These are phyloP conservation scores for Boletus subcaerulescens DNA, from an alignment of 768 basidiomycete genomes.

Conservation along the genomic window DNA sequence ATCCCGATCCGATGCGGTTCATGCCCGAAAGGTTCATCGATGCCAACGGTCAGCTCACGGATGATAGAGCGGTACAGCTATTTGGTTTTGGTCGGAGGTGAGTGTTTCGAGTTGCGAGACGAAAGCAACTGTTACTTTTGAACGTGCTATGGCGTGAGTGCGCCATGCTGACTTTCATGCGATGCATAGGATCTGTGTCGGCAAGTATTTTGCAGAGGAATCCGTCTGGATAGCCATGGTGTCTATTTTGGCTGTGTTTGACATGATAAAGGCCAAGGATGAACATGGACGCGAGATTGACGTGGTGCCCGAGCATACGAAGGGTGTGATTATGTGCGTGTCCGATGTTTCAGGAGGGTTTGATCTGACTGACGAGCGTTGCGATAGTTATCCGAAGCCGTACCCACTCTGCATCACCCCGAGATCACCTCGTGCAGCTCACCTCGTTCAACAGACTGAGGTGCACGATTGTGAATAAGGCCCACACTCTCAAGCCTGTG, in stretches of 20 bases:
- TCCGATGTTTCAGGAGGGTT: neutral
- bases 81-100: conserved; percentile 27
- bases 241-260: conserved; percentile 35
- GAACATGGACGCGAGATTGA: conserved; percentile 21
- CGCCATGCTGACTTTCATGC: too few species aligned
- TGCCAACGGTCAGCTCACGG: conserved; percentile 20
- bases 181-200: conserved; percentile 34
- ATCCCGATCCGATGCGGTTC: conserved; percentile 33
- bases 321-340: conserved; percentile 27
- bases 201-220: conserved; percentile 41
- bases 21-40: conserved; percentile 36
- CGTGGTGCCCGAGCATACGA: conserved; percentile 18
- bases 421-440: conserved; percentile 8
- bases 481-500: too few species aligned
- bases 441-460: conserved; percentile 12
- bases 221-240: conserved; percentile 37
- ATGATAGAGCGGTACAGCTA: conserved; percentile 21
- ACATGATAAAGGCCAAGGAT: conserved; percentile 30
- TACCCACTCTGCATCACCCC: conserved; percentile 21
- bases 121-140: neutral
- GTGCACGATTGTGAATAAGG: too few species aligned
- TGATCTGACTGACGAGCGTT: neutral
- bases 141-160: too few species aligned
- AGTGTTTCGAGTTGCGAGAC: neutral
- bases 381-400: conserved; percentile 13